These are phyloP conservation scores for Heteromeles arbutifolia DNA, from an alignment of 306 rosid species.

Conservation along the genomic window DNA sequence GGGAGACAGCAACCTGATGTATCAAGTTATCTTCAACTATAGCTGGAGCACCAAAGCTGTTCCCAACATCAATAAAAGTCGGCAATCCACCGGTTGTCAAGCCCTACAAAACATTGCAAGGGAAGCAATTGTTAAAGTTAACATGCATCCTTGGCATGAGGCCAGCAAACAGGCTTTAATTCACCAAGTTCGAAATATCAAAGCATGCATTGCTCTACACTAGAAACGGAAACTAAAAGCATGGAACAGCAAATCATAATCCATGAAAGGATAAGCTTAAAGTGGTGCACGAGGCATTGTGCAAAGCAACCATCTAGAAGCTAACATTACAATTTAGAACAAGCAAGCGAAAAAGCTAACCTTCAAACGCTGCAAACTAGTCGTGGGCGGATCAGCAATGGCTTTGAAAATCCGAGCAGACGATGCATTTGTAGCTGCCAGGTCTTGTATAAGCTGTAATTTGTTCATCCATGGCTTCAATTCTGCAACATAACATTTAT, in stretches of 20 bases:
- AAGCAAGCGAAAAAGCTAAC: constrained; percentile 23
- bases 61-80: constrained; percentile 94
- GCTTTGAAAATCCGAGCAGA: constrained; percentile 85
- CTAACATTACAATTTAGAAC: neutral
- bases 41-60: constrained; percentile 91
- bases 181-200: neutral
- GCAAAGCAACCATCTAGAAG: neutral
- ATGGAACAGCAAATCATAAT: neutral
- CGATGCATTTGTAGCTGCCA: constrained; percentile 46
- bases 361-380: constrained; percentile 96
- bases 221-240: neutral
- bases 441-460: constrained; percentile 45
- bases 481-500: constrained; percentile 26
- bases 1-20: constrained; percentile 4
- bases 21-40: constrained; percentile 9
- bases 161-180: neutral
- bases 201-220: neutral
- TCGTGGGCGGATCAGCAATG: constrained; percentile 96
- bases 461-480: constrained; percentile 91
- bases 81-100: constrained; percentile 96
- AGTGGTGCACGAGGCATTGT: neutral
- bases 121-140: neutral
- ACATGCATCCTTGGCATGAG: neutral
- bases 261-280: neutral
- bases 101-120: constrained; percentile 41